Evolutionary conservation across 768 basidiomycete species (phyloP), one percentile per base, ranked within the genome.

Genomic region (Crepidotus variabilis): DNA sequence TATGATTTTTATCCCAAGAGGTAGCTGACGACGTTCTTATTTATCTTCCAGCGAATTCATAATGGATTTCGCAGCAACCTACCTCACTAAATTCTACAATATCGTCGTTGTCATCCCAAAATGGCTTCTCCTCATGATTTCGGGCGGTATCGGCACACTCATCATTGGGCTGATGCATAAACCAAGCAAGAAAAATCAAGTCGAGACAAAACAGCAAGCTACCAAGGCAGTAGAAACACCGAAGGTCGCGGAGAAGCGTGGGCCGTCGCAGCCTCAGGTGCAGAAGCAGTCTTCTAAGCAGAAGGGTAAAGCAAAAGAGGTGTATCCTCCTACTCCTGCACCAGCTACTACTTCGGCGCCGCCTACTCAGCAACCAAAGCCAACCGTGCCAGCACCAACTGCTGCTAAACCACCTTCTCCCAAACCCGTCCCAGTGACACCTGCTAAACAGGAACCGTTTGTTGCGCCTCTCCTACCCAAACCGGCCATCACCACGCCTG

Each of bases 121-220:
- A 59, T 92, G 88, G 86, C 33, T 88, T 21, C 70, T 92, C 64
- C 78, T 90, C 64, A 62, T 90, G 47, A 51, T 79, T 7, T 86
- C 88, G 2, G 92, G 90, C 39, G 76, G 74, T 32, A 2, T 85
- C 39, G 92, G 81, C 6, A 88, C 87, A n/a, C 47, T 89, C 57
- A 52, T 90, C 18, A 77, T 94, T 63, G 80, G 82, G 52, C 57
- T 89, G 35, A 66, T 92, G 60, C 92, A 93, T 67, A 70, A 67
- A 48, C 60, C 63, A 13, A 56, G 61, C 2, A 60, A 58, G 55
- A 65, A 64, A 35, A 51, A 49, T 46, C 24, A 45, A 45, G 48
- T 21, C n/a, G 22, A 51, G 53, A 34, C 23, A 20, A 49, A 49
- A 14, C 56, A 39, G 16, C 2, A 33, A 14, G 9, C 24, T 46